Conservation (phyloP, 1,284 basidiomycete genomes). For the Cutaneotrichosporon curvatum region DNA sequence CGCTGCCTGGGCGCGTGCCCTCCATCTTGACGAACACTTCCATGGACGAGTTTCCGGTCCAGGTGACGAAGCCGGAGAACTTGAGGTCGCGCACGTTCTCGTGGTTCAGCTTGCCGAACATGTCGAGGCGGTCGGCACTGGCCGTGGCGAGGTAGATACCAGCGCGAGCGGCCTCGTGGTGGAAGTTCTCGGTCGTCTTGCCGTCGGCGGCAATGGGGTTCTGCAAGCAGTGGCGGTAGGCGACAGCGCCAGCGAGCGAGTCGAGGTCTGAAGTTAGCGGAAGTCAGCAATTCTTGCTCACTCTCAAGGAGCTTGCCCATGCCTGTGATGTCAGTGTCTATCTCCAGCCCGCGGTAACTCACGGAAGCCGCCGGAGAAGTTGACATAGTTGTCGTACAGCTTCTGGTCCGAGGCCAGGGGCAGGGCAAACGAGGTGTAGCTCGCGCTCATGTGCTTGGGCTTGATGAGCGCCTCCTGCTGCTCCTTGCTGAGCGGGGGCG, state of each 20-base stretch:
- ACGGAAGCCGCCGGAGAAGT: slow-evolving; percentile 44
- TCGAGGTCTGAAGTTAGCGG: slow-evolving; percentile 63
- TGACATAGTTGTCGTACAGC: slow-evolving; percentile 42
- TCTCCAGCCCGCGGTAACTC: slow-evolving; percentile 11
- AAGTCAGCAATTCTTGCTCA: slow-evolving; percentile 13
- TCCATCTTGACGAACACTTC: slow-evolving; percentile 78
- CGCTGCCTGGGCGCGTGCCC: slow-evolving; percentile 49
- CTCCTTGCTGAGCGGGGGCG: slow-evolving; percentile 11
- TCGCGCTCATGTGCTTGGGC: slow-evolving; percentile 43
- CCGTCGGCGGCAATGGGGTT: slow-evolving; percentile 10
- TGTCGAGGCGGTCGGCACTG: slow-evolving; percentile 59
- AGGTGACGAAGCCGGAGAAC: slow-evolving; percentile 70
- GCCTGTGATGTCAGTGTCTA: slow-evolving; percentile 19
- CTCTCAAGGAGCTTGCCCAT: slow-evolving; percentile 47
- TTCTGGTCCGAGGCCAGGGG: slow-evolving; percentile 36
- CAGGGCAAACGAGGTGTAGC: slow-evolving; percentile 42
- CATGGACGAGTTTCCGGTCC: slow-evolving; percentile 68
- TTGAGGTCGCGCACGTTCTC: slow-evolving; percentile 52
- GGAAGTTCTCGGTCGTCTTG: slow-evolving; percentile 37
- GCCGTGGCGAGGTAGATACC: slow-evolving; percentile 77
- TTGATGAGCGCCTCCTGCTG: slow-evolving; percentile 22
- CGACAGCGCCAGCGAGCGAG: slow-evolving; percentile 70
- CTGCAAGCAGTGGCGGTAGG: slow-evolving; percentile 67
- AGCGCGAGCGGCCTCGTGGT: slow-evolving; percentile 54
- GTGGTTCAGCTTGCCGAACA: slow-evolving; percentile 39